Evolutionary conservation across 495 filamentous ascomycete genomes (phyloP).

Genomic region (Paragyromitra xinjiangensis): DNA sequence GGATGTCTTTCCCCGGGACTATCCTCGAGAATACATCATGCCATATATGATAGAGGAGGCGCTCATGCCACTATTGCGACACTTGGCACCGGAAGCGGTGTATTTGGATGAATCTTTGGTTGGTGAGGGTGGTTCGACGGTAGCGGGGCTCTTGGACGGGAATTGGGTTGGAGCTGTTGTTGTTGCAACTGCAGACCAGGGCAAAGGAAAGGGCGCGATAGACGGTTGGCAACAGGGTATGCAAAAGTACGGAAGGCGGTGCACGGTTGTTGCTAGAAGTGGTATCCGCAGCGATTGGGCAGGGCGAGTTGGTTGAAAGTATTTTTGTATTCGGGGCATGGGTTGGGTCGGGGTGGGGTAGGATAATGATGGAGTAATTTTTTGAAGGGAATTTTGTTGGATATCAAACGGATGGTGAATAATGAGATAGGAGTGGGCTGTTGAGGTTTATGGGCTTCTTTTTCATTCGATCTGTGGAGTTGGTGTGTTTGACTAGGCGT

Average conservation of each 20-base stretch:
- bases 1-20: conserved; percentile 38
- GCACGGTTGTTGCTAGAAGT: conserved; percentile 44
- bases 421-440: not conserved
- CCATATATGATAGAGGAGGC: conserved; percentile 38
- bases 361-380: not conserved
- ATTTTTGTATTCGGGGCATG: conserved; percentile 4
- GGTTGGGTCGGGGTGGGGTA: not conserved
- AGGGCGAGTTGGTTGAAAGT: conserved; percentile 33
- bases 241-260: conserved; percentile 49
- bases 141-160: conserved; percentile 37
- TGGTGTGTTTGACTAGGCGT: conserved; percentile 22
- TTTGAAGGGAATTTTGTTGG: not conserved
- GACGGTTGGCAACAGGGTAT: conserved; percentile 30
- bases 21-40: conserved; percentile 44
- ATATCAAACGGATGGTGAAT: not conserved
- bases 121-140: conserved; percentile 30
- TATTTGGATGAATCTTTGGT: conserved; percentile 52
- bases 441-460: not conserved
- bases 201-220: conserved; percentile 43
- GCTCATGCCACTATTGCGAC: conserved; percentile 50
- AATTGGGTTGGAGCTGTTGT: conserved; percentile 52
- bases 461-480: not conserved
- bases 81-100: conserved; percentile 48
- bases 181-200: conserved; percentile 30
- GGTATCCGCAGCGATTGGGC: conserved; percentile 47